Evolutionary conservation across 2,329 filamentous ascomycete genomes (phyloP), one percentile per base, ranked within the genome.

Genomic region (Thielaviopsis euricoi): DNA sequence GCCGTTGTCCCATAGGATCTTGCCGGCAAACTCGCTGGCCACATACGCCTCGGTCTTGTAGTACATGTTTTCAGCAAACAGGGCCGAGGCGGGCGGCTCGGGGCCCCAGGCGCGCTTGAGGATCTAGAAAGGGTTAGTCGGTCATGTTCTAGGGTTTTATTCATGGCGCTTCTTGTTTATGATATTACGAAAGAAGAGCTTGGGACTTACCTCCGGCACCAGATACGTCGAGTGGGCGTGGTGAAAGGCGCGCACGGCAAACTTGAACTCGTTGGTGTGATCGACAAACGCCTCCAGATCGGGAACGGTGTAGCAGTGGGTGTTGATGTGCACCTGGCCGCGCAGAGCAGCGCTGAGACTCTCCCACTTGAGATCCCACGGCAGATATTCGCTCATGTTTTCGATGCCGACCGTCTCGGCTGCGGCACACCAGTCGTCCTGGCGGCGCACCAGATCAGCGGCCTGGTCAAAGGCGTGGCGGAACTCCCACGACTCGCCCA

Each of bases 51-150:
- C 84, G 1, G 77, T 73, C 68, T 87, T 86, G 74, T 86, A 87
- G 66, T 79, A 84, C 79, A 85, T 85, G 65, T 82, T 85, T 64
- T 86, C 82, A 10, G 83, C 82, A 63, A 87, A 87, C 3, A 85
- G 70, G n/a, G 78, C 83, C 17, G 74, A 77, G 3, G 75, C 77
- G n/a, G 76, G 78, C 17, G 76, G 67, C 0, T 73, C 72, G 13
- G 72, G 74, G 15, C 79, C 78, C 69, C 74, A 81, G 0, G 76
- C 75, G 53, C 78, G 73, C 64, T 79, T 80, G 2, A 82, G 70
- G 25, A 81, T 76, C 73, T 75, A 3, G 19, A 17, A 46, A 3
- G 17, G 5, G 23, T 52, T 55, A 55, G 37, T 43, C 29, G 29
- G 7, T 5, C 9, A 6, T 33, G 29, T 33, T 48, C 0, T 10